Evolutionary conservation across 345 rosid species (phyloP), one percentile per base, ranked within the genome.

Genomic region (Lepidium didymum): DNA sequence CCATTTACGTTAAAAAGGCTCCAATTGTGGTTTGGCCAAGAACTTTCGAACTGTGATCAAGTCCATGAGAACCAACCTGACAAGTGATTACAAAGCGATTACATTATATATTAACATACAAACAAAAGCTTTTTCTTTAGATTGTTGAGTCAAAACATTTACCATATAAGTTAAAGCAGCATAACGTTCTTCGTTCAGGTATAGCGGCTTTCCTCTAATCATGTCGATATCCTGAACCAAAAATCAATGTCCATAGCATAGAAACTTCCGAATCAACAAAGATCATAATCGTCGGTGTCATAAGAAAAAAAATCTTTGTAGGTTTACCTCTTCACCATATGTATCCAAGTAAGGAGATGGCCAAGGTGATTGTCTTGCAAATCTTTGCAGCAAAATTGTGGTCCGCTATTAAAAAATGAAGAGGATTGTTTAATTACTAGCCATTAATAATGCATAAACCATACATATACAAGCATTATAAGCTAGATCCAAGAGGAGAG

Each of bases 51-150:
- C 84, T 89, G 61, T 78, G 82, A 67, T 91, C 97, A 12, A 91
- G 88, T 72, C 95, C 96, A 80, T 94, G 96, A 74, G 96, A 86
- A 73, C 92, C 99, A 83, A 94, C 96, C 99, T 90, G 67, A 49
- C n/a, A 57, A 46, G 3, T 29, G 53, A 50, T 51, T 62, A 43
- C 41, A 59, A 38, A 45, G 14, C 31, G 36, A 45, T 29, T 60
- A 36, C 56, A 67, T 23, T 7, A 34, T 21, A 10, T 62, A 19
- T 67, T 8, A 62, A 47, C 51, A 69, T 21, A 45, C 14, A 60
- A 70, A 60, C 23, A 5, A 42, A 35, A 57, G 4, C 15, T 9
- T 15, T 5, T 36, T 49, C 25, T 46, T 21, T 21, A 14, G 21
- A 53, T 21, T 61, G 36, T 42, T 40, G 54, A 51, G 67, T 15